Conservation (phyloP, 768 basidiomycete genomes). For the Mycena chlorophos region DNA sequence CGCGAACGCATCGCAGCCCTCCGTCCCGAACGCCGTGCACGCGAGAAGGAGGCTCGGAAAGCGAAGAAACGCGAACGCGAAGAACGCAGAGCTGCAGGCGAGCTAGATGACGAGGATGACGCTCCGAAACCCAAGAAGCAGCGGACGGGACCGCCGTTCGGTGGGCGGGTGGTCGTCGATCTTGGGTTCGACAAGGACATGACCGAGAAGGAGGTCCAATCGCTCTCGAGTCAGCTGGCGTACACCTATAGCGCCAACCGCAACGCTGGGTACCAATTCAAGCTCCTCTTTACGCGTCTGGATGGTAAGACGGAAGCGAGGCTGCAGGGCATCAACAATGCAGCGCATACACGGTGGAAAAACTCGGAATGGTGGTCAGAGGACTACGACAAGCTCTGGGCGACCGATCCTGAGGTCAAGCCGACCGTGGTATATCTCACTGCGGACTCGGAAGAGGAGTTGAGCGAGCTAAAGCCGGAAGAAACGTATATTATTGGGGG, state of each 20-base stretch:
- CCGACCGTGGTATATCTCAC: slow-evolving; percentile 85
- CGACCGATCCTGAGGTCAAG: slow-evolving; percentile 32
- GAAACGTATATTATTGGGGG: slow-evolving; percentile 96
- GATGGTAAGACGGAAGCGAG: slow-evolving; percentile 66
- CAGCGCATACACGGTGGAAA: slow-evolving; percentile 77
- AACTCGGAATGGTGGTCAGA: slow-evolving; percentile 83
- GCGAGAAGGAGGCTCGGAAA: slow-evolving; percentile 73
- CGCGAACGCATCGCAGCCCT: slow-evolving; percentile 61
- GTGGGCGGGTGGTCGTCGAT: slow-evolving; percentile 78
- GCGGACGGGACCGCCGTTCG: slow-evolving; percentile 26
- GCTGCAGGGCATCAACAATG: slow-evolving; percentile 64
- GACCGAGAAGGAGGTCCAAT: slow-evolving; percentile 91
- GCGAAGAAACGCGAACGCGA: slow-evolving; percentile 65
- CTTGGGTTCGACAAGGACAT: slow-evolving; percentile 91
- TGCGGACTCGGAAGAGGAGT: slow-evolving; percentile 86
- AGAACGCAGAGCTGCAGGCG: slow-evolving; percentile 65
- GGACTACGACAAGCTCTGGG: slow-evolving; percentile 72
- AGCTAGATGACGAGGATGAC: slow-evolving; percentile 52
- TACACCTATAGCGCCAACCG: slow-evolving; percentile 91
- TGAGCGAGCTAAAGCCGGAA: slow-evolving; percentile 76
- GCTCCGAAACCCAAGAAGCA: slow-evolving; percentile 38
- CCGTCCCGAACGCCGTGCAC: slow-evolving; percentile 66
- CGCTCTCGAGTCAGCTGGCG: slow-evolving; percentile 86
- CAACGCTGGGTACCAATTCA: slow-evolving; percentile 66
- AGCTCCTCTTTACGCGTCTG: slow-evolving; percentile 78